These are phyloP conservation scores for Gnomoniopsis smithogilvyi DNA, from an alignment of 2,329 filamentous ascomycete species.

Conservation along the genomic window DNA sequence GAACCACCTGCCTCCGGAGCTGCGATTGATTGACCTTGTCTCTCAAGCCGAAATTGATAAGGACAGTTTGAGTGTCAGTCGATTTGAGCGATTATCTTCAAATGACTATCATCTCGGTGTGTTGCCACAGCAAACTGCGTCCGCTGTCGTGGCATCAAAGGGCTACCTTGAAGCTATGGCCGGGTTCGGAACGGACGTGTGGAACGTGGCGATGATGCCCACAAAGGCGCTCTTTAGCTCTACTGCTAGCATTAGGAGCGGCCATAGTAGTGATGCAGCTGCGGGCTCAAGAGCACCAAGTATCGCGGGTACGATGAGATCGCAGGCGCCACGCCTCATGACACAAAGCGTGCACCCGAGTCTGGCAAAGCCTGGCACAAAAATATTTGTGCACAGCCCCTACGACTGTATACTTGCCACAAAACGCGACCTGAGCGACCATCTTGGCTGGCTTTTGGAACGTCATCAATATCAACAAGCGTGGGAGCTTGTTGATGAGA, in stretches of 20 bases:
- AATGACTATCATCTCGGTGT: constrained; percentile 90
- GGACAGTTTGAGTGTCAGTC: constrained; percentile 79
- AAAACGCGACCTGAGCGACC: constrained; percentile 81
- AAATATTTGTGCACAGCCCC: constrained; percentile 94
- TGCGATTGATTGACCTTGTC: constrained; percentile 84
- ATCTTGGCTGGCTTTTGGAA: constrained; percentile 80
- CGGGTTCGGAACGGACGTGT: constrained; percentile 70
- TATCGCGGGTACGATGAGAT: constrained; percentile 30
- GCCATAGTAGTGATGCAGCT: constrained; percentile 56
- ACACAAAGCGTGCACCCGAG: constrained; percentile 46
- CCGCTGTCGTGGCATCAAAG: constrained; percentile 60
- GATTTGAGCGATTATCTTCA: constrained; percentile 80
- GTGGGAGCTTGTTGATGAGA: constrained; percentile 84
- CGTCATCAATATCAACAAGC: constrained; percentile 78
- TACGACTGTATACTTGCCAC: constrained; percentile 95
- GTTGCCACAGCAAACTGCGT: constrained; percentile 66
- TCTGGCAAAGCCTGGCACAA: constrained; percentile 51
- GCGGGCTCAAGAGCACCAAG: constrained; percentile 47
- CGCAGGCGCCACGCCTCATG: constrained; percentile 20
- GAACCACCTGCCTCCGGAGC: constrained; percentile 80
- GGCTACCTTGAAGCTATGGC: constrained; percentile 77
- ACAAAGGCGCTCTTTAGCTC: constrained; percentile 78
- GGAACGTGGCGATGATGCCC: constrained; percentile 88
- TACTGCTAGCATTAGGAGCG: constrained; percentile 69
- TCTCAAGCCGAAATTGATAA: constrained; percentile 86